Evolutionary conservation across 2,329 filamentous ascomycete genomes (phyloP), one percentile per base, ranked within the genome.

Genomic region (Cladophialophora psammophila): DNA sequence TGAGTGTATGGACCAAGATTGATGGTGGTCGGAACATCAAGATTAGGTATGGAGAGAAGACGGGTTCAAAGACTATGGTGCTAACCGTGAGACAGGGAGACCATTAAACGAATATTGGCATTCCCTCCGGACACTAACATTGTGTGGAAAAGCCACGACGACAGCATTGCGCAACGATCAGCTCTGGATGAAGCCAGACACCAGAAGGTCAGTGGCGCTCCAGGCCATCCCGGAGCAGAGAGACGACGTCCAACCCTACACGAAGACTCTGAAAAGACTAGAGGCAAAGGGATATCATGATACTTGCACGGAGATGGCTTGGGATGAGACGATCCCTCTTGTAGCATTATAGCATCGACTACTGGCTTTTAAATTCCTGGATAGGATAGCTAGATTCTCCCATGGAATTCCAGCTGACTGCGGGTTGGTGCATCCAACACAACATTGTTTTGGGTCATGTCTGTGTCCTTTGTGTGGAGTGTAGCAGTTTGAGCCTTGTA

Each of bases 1-100:
- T 99, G 79, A 97, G 93, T 81, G 93, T 99, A 77, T 99, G 95
- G 95, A 96, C 94, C 63, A 91, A 93, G 79, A 95, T 92, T 74
- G 92, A 96, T 76, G 94, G 93, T 53, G 93, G 93, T 70, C 90
- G 93, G 75, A 96, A 97, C 79, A 91, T 98, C 74, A 97, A 96
- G 84, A 97, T 99, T 76, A 90, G 94, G 91, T 96, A 87, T 74
- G 88, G 80, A 32, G 52, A 31, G 32, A 31, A 15, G 42, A 56
- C 42, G 20, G 48, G 32, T 60, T 64, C 45, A 32, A 7, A 35
- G 15, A 15, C 18, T 15, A 31, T 6, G 53, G 54, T 64, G 63
- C 72, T 74, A 70, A 77, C 78, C 10, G 66, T 76, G 56, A 13
- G 36, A 34, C 69, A 97, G 94, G 72, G 94, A 99, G 82, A 96